Evolutionary conservation across 1,139 yeast genomes (phyloP).

Genomic region (Fermentozyma sake): DNA sequence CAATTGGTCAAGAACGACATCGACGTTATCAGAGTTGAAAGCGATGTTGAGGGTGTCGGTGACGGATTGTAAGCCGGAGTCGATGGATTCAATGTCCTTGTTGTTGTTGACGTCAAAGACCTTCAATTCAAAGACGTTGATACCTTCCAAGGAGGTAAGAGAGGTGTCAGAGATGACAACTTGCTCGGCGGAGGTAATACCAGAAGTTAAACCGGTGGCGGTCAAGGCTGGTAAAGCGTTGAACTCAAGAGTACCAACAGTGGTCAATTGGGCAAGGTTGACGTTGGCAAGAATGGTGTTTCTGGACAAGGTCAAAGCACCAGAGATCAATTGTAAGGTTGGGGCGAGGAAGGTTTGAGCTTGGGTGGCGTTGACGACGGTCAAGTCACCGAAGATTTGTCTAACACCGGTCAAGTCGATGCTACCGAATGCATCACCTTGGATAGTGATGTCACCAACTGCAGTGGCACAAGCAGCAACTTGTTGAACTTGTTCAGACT

Average conservation of each 20-base stretch:
- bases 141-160: conserved; percentile 73
- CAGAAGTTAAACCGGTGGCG: conserved; percentile 64
- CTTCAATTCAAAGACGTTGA: conserved; percentile 67
- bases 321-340: conserved; percentile 68
- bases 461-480: conserved; percentile 74
- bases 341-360: conserved; percentile 73
- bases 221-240: conserved; percentile 81
- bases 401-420: conserved; percentile 56
- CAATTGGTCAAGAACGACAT: conserved; percentile 64
- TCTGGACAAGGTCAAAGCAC: conserved; percentile 55
- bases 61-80: conserved; percentile 71
- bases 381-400: conserved; percentile 72
- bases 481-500: conserved; percentile 71
- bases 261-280: conserved; percentile 72
- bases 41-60: conserved; percentile 73
- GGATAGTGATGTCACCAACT: conserved; percentile 70
- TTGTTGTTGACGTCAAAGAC: conserved; percentile 85
- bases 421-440: conserved; percentile 53
- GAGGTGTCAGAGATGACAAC: conserved; percentile 84
- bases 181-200: conserved; percentile 69
- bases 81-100: conserved; percentile 58
- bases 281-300: conserved; percentile 67
- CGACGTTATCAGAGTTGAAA: conserved; percentile 75
- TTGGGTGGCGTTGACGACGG: conserved; percentile 58
- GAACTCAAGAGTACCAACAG: conserved; percentile 76